Evolutionary conservation across 306 rosid genomes (phyloP), one percentile per base, ranked within the genome.

Genomic region (Herpetospermum pedunculosum): DNA sequence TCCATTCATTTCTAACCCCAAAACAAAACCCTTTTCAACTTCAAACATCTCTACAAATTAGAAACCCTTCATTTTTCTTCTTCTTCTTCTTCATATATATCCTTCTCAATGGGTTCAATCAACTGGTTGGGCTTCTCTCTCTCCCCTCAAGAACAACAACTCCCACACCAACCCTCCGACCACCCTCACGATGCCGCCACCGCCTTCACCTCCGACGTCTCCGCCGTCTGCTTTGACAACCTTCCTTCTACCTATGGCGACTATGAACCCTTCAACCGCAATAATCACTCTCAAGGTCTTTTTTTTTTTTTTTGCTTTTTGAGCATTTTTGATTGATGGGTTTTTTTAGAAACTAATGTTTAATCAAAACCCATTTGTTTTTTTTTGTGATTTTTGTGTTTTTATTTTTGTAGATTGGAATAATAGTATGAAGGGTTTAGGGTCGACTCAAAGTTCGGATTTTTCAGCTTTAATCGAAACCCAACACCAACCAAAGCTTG

Each of bases 41-140:
- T n/a, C n/a, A n/a, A n/a, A n/a, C n/a, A n/a, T n/a, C n/a, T n/a
- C n/a, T n/a, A n/a, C n/a, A n/a, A n/a, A n/a, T n/a, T n/a, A n/a
- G n/a, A n/a, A n/a, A n/a, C n/a, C n/a, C n/a, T n/a, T n/a, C n/a
- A n/a, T n/a, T n/a, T n/a, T n/a, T n/a, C n/a, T n/a, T n/a, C n/a
- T n/a, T n/a, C 9, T n/a, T 18, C 25, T 1, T 49, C 5, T 52
- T 52, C 58, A n/a, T n/a, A n/a, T 5, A 48, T 19, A 52, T 52
- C n/a, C 47, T 25, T 37, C 49, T 23, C 10, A n/a, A 88, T 89
- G 96, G 92, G 77, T 54, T 87, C 96, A 14, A 89, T 92, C 90
- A 92, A 89, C 81, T 92, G 94, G 96, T 52, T 92, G 76, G 96
- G 97, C 38, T 92, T 92, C 75, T 92, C 97, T 82, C 92, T 92